Evolutionary conservation across 2,329 filamentous ascomycete species (phyloP), one percentile per base, ranked within the genome.

Genomic region (Conoideocrella luteorostrata): DNA sequence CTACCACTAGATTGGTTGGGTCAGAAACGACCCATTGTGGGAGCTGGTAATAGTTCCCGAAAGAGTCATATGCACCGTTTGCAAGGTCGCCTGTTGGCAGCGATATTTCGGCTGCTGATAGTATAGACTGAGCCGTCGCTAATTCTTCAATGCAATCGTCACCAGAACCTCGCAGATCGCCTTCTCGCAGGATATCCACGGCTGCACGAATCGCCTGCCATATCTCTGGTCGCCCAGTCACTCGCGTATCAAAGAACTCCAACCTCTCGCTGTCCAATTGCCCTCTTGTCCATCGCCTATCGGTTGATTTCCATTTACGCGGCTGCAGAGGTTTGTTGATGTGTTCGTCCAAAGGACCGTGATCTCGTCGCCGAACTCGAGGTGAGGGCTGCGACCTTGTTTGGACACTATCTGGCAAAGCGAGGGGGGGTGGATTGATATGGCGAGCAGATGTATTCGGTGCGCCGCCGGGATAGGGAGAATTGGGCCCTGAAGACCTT

Each of bases 241-340:
- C 87, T 37, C 88, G 73, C 2, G 90, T 96, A 48, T 96, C 89
- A 64, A 95, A 97, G 71, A 94, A 96, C 49, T 88, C 88, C 39
- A 67, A 68, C 39, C 91, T 78, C 65, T 95, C 87, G 24, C 72
- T 73, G 46, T 80, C 77, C 2, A 95, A 70, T 42, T 83, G 70
- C 13, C 66, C 58, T n/a, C 76, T 78, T 1, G 86, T 89, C 86
- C 86, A 94, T 13, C 68, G 64, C 17, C 77, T 77, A 42, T 74
- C 71, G 48, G 73, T 75, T 45, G 82, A 78, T 11, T 68, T 68
- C 85, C 85, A 89, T 43, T 74, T 66, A 53, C 86, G 83, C 1
- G 71, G 72, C 35, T 76, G 75, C 30, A 90, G 68, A 1, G 84
- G 83, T 52, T 78, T 77, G 56, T 88, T 86, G 58, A 85, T 84